phyloP scores from a whole-genome alignment of 306 rosid species.

The Prunus salicina region DNA sequence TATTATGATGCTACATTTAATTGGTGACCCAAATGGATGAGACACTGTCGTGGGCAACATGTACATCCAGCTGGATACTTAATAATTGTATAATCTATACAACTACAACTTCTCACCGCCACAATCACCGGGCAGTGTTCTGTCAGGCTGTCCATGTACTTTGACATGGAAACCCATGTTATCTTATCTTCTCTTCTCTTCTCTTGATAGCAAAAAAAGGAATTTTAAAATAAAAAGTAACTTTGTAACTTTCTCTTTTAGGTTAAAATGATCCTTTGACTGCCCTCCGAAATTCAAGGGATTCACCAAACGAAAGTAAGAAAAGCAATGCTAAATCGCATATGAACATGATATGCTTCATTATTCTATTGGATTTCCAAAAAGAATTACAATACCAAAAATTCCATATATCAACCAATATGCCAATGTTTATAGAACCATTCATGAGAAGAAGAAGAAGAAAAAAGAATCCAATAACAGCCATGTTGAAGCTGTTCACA shows the following conservation, averaged over 20 bases:
- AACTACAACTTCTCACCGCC: not conserved
- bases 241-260: not conserved
- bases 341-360: not conserved
- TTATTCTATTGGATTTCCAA: not conserved
- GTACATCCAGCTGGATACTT: conserved; percentile 21
- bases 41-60: not conserved
- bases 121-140: conserved; percentile 7
- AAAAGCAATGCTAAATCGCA: not conserved
- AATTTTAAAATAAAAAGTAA: not conserved
- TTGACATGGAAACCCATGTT: not conserved
- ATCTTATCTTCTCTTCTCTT: not conserved
- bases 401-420: conserved; percentile 9
- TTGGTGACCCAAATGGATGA: not conserved
- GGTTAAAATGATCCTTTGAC: not conserved
- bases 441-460: not conserved
- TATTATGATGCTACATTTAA: not conserved
- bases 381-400: conserved; percentile 10
- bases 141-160: not conserved
- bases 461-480: too few relatives aligned
- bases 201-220: not conserved
- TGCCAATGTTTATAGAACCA: not conserved
- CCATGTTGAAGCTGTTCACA: conserved; percentile 17
- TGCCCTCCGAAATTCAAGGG: not conserved
- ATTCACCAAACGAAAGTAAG: not conserved
- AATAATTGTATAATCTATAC: not conserved